Evolutionary conservation across 2,329 filamentous ascomycete genomes (phyloP).

Genomic region (Simplicillium aogashimaense): DNA sequence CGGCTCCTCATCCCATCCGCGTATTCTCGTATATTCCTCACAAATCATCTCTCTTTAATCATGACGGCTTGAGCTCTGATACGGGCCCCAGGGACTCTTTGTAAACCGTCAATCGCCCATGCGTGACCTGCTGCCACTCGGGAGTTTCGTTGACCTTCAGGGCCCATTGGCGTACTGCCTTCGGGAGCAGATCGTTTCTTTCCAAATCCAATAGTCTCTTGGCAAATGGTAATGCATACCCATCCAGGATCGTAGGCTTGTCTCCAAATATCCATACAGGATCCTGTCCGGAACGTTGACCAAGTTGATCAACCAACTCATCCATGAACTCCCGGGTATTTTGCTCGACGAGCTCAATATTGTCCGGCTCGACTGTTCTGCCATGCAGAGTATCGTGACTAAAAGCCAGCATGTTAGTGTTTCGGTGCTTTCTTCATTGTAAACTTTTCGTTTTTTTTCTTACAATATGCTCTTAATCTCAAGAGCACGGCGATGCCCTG

Average conservation of each 20-base stretch:
- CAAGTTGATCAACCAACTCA: slow-evolving; percentile 10
- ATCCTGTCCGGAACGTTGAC: slow-evolving; percentile 4
- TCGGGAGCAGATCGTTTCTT: slow-evolving; percentile 13
- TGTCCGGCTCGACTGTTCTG: slow-evolving; percentile 13
- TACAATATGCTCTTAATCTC: slow-evolving; percentile 21
- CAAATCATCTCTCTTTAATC: neutral
- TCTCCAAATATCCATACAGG: slow-evolving; percentile 17
- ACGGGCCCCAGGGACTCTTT: slow-evolving; percentile 12
- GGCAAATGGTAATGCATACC: slow-evolving; percentile 13
- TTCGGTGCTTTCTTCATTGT: neutral
- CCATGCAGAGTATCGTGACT: slow-evolving; percentile 17
- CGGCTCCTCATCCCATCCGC: too few relatives aligned
- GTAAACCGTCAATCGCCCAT: slow-evolving; percentile 16
- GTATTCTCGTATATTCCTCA: too few relatives aligned
- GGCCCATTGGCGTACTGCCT: slow-evolving; percentile 11
- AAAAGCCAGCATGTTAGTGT: neutral
- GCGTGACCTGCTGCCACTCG: slow-evolving; percentile 15
- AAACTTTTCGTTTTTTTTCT: slow-evolving; percentile 6
- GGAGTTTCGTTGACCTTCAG: slow-evolving; percentile 11
- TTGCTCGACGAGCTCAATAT: slow-evolving; percentile 13
- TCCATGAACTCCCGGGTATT: slow-evolving; percentile 13
- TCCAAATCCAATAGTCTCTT: slow-evolving; percentile 14
- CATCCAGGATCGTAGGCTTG: slow-evolving; percentile 18
- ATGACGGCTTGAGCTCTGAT: slow-evolving; percentile 11
- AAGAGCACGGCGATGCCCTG: slow-evolving; percentile 16